Evolutionary conservation across 257 asterid genomes (phyloP), one percentile per base, ranked within the genome.

Genomic region (Handroanthus guayacan): DNA sequence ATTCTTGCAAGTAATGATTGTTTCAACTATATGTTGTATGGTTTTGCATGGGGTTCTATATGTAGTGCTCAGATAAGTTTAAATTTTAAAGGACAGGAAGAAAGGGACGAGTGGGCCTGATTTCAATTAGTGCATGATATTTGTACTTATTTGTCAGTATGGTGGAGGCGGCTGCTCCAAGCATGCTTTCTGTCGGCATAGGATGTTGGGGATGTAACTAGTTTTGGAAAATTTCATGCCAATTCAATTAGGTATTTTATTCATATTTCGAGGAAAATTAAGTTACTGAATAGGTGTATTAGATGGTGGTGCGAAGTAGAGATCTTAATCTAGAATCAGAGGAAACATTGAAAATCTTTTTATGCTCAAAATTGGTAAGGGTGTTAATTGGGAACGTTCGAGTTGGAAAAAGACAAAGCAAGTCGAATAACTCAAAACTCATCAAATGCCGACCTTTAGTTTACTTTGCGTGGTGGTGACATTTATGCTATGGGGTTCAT

Each of bases 1-100:
- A 82, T 82, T 84, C 81, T 45, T 66, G 63, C 54, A 20, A 18
- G 16, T 70, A 71, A 81, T 84, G 67, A 84, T 81, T 81, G 64
- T 75, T 56, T 71, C 71, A 20, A 56, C 63, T 67, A 9, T 54
- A 2, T 51, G 12, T 54, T 62, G 60, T 66, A 50, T 67, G 80
- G 36, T 31, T 69, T 67, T 48, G 70, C 55, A 34, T 39, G 16
- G 1, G 8, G 10, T 64, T 17, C 3, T 12, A n/a, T 13, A 13
- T 66, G 62, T 44, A 44, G 60, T 66, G 61, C 52, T 56, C 68
- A 5, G 41, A 48, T 44, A 44, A 72, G 68, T 73, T 48, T 6
- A 76, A 66, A 66, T 65, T 66, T 9, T 5, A 75, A 55, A 25
- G 61, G 51, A 34, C 50, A 48, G 65, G 54, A 55, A 70, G 55